These are phyloP conservation scores for Hymenotorrendiella dingleyae DNA, from an alignment of 2,329 filamentous ascomycete species.

Conservation along the genomic window DNA sequence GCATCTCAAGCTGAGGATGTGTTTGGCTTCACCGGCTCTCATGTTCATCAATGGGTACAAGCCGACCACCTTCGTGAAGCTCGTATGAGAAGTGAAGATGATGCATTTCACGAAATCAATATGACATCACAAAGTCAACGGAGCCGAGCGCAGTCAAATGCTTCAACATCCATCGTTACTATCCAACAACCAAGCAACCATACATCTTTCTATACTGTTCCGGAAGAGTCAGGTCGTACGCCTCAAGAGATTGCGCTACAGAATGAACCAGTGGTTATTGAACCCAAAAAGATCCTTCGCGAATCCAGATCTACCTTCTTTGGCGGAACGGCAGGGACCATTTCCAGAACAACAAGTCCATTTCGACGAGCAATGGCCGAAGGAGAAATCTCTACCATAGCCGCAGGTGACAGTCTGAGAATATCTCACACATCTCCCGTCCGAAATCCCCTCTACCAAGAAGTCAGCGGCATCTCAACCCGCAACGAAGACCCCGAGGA, in stretches of 20 bases:
- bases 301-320: slow-evolving; percentile 45
- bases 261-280: slow-evolving; percentile 24
- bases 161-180: slow-evolving; percentile 5
- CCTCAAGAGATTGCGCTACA: slow-evolving; percentile 26
- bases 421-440: not conserved
- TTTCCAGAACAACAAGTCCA: slow-evolving; percentile 50
- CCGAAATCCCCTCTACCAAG: not conserved
- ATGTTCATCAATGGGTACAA: slow-evolving; percentile 20
- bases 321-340: slow-evolving; percentile 43
- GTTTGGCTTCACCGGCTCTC: slow-evolving; percentile 12
- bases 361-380: slow-evolving; percentile 44
- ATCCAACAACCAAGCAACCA: slow-evolving; percentile 12
- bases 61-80: slow-evolving; percentile 16
- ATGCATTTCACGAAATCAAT: slow-evolving; percentile 16
- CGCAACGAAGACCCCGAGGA: not conserved
- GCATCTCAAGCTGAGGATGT: slow-evolving; percentile 11
- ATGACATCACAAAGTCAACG: not conserved
- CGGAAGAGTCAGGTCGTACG: slow-evolving; percentile 13
- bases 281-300: slow-evolving; percentile 30
- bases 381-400: slow-evolving; percentile 11
- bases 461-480: not conserved
- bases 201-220: slow-evolving; percentile 17
- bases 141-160: slow-evolving; percentile 2
- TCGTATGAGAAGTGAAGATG: slow-evolving; percentile 15
- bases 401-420: not conserved